A percentile compares a stretch with the other conserved stretches of the same genome.
Conservation (phyloP, 1,139 yeast genomes). For the Candida glucosophila region DNA sequence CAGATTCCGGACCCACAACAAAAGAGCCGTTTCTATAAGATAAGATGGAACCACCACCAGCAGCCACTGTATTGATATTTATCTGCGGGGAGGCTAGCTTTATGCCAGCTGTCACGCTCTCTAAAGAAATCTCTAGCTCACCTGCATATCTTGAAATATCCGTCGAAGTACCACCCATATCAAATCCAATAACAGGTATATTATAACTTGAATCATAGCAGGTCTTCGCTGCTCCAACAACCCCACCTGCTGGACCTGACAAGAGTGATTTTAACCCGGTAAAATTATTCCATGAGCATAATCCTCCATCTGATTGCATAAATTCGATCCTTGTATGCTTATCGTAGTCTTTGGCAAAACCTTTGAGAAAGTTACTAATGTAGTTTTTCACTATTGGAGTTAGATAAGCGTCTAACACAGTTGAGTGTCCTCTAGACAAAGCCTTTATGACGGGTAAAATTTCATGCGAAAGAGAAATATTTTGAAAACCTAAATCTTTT, state of each 20-base stretch:
- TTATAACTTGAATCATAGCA: constrained; percentile 31
- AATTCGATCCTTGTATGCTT: constrained; percentile 28
- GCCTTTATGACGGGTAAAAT: constrained; percentile 69
- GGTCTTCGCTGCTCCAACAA: constrained; percentile 46
- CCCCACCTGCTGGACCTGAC: constrained; percentile 58
- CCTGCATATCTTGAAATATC: constrained; percentile 44
- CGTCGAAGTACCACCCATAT: constrained; percentile 57
- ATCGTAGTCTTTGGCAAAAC: constrained; percentile 42
- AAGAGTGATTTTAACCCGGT: constrained; percentile 43
- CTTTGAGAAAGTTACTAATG: constrained; percentile 50
- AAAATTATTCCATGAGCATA: constrained; percentile 38
- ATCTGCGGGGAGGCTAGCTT: constrained; percentile 50
- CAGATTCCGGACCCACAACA: constrained; percentile 48
- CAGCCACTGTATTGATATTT: constrained; percentile 52
- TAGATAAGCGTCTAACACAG: constrained; percentile 69
- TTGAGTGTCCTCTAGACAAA: constrained; percentile 63
- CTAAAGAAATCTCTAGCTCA: constrained; percentile 41
- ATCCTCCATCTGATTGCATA: constrained; percentile 56
- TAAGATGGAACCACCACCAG: constrained; percentile 51
- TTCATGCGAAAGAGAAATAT: constrained; percentile 54
- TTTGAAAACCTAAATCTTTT: constrained; percentile 43
- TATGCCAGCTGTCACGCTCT: constrained; percentile 46
- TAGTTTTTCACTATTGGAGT: constrained; percentile 66
- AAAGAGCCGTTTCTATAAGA: constrained; percentile 43
- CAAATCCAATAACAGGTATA: constrained; percentile 45